Conservation (phyloP, 2,329 filamentous ascomycete species). For the Blumeriella jaapii region DNA sequence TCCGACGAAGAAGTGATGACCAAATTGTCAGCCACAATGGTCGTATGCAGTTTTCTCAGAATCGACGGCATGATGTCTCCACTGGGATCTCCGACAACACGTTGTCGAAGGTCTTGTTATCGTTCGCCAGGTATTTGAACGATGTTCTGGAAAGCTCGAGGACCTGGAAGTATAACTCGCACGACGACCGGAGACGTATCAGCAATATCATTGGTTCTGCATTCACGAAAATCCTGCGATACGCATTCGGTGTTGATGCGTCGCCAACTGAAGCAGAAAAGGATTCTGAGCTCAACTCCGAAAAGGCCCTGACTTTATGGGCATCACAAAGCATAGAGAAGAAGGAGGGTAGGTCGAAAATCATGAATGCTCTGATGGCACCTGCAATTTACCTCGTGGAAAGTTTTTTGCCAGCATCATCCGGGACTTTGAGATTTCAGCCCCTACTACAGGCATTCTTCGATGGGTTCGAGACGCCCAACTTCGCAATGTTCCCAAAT, state of each 20-base stretch:
- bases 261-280: constrained; percentile 32
- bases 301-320: not conserved
- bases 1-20: constrained; percentile 49
- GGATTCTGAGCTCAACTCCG: constrained; percentile 6
- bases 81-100: constrained; percentile 69
- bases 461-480: constrained; percentile 45
- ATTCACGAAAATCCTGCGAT: constrained; percentile 60
- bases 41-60: not conserved
- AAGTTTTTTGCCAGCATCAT: constrained; percentile 60
- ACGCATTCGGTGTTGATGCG: constrained; percentile 65
- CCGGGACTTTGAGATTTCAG: constrained; percentile 62
- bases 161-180: constrained; percentile 70
- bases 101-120: constrained; percentile 57
- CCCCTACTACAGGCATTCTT: constrained; percentile 64
- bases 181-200: constrained; percentile 57
- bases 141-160: constrained; percentile 78
- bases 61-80: constrained; percentile 38
- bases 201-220: constrained; percentile 55
- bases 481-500: constrained; percentile 50
- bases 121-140: constrained; percentile 63
- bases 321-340: not conserved
- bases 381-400: constrained; percentile 68
- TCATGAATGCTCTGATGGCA: constrained; percentile 42
- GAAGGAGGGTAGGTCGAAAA: constrained; percentile 6
- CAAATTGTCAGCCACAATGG: constrained; percentile 35